Evolutionary conservation across 257 asterid genomes (phyloP), one percentile per base, ranked within the genome.

Genomic region (Gardenia jasminoides): DNA sequence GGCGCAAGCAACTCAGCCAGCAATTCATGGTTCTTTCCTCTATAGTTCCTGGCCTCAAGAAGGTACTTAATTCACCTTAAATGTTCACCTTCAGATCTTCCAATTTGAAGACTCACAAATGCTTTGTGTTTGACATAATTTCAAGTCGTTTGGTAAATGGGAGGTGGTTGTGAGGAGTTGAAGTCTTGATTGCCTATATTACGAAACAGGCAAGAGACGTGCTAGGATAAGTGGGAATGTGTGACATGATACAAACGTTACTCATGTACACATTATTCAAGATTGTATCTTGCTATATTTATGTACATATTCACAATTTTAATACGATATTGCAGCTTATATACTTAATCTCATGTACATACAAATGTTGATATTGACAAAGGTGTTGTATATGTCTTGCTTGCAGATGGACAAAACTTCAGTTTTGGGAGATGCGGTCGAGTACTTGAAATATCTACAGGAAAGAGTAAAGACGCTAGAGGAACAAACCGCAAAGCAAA

Each of bases 1-100:
- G 91, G n/a, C 82, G 89, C 13, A 86, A 86, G 84, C 87, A 66
- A 64, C 86, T 86, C 61, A 86, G 88, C 82, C 84, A 84, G 73
- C 70, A 70, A 16, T 88, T 88, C 61, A 61, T 82, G 8, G 82
- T 86, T 20, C 89, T 88, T 26, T 80, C 91, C 0, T 82, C 86
- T 48, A 80, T 88, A 13, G 87, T 88, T 76, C 91, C 91, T 28
- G 91, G 90, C 80, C 86, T 88, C 47, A 86, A 86, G 68, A 88
- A 88, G 88, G 91, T 88, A 68, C 1, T 36, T 7, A 8, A 46
- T 8, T 46, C 12, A 7, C 12, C 50, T 8, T 46, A 46, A 12
- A 11, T 46, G 12, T 8, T 46, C 50, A 46, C 12, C 12, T 46
- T 36, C 2, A 0, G 16, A 12, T 10, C 66, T 46, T 56, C 61